A percentile compares a stretch with the other conserved stretches of the same genome.
Conservation (phyloP, 768 basidiomycete genomes). For the Mycena venus region DNA sequence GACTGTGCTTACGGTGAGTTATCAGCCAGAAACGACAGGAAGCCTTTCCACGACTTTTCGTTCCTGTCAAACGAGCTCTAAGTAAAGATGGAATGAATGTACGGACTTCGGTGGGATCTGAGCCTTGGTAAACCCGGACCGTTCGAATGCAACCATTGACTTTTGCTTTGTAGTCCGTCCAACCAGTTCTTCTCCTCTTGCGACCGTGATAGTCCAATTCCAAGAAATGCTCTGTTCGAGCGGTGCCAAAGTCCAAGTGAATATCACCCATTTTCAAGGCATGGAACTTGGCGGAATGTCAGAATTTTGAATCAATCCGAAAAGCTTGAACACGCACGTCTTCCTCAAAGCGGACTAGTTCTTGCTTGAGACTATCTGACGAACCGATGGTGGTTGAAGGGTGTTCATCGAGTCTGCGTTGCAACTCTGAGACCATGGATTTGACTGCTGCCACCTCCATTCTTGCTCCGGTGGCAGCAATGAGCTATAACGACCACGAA, state of each 20-base stretch:
- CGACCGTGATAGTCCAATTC: not conserved
- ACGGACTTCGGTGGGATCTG: not conserved
- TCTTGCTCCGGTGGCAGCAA: not conserved
- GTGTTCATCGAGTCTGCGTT: no score
- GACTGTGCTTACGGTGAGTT: not conserved
- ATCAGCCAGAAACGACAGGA: slow-evolving; percentile 1
- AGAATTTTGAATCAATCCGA: no score
- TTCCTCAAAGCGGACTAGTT: no score
- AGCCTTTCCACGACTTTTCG: not conserved
- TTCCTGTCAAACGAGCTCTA: not conserved
- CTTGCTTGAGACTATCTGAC: no score
- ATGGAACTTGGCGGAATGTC: not conserved
- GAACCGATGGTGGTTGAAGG: no score
- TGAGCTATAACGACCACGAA: not conserved
- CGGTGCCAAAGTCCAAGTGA: not conserved
- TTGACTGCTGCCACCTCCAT: no score
- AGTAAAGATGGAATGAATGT: not conserved
- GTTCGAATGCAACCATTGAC: slow-evolving; percentile 3
- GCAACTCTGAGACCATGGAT: no score
- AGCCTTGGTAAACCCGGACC: slow-evolving; percentile 8
- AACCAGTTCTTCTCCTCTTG: not conserved
- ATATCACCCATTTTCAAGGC: slow-evolving; percentile 6
- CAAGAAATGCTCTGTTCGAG: not conserved
- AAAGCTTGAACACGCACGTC: no score
- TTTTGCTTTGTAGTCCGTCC: slow-evolving; percentile 8